Base-by-base conservation (phyloP, 2,329 filamentous ascomycete species). In the Aspergillus ibericus region DNA sequence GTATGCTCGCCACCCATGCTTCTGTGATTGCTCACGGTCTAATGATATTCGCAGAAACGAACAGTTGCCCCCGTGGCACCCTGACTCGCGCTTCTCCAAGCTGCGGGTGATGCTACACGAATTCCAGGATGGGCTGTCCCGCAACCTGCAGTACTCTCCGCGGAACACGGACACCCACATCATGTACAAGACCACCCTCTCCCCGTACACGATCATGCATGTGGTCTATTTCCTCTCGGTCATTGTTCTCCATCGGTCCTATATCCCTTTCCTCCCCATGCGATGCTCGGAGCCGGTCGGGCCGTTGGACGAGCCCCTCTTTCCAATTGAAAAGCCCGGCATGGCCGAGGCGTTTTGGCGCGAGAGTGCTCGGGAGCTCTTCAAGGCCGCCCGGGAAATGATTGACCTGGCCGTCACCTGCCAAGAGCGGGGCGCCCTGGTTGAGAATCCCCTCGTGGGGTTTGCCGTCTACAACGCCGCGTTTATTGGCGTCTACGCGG, bases 191-290 rank as follows among this genome's bases (percentile, higher is more conserved):
- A 78, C 79, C 58, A 81, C 77, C 0, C 77, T 82, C 16, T 79
- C 82, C 9, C 77, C 81, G 1, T 86, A 85, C 62, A 80, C 80
- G 3, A 74, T 85, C 27, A 80, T 85, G 70, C 83, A 86, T 62
- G 77, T 80, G 9, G 75, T 83, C 9, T 81, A 82, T 59, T 78
- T 82, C 35, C 74, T 85, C 7, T 84, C 81, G 38, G 79, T 81
- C 35, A 81, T 85, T 49, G 78, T 83, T 53, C 76, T 85, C 5
- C 81, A 85, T 62, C 78, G 83, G 55, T 79, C 84, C 55, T 84
- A 84, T 61, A 71, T 85, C 13, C 82, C 82, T 0, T 85, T 84
- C 65, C 70, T 84, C 5, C 81, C 83, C 1, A 71, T 84, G 46
- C 75, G 77, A 16, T 79, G 77, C 62, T 67, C 72, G 20, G 80